Evolutionary conservation across 148 eudicot species (phyloP).

Genomic region (Camellia lanceoleosa): DNA sequence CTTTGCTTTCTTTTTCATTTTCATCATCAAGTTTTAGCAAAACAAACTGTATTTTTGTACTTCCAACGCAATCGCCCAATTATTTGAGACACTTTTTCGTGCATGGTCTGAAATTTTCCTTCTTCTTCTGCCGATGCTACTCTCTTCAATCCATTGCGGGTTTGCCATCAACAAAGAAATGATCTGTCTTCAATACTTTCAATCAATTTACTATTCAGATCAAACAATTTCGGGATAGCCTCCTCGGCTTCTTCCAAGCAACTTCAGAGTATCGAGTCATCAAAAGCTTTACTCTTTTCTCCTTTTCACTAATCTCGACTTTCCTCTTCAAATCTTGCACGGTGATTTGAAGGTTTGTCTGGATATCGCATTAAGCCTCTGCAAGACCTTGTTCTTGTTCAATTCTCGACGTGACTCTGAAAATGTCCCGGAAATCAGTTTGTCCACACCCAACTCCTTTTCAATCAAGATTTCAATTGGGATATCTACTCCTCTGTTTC

Average conservation of each 20-base stretch:
- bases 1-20: slow-evolving; percentile 34
- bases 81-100: slow-evolving; percentile 66
- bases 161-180: slow-evolving; percentile 31
- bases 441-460: slow-evolving; percentile 67
- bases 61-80: slow-evolving; percentile 80
- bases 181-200: slow-evolving; percentile 57
- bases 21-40: slow-evolving; percentile 59
- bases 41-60: slow-evolving; percentile 79
- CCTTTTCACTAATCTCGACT: slow-evolving; percentile 45
- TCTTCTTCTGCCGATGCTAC: slow-evolving; percentile 40
- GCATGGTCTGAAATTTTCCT: slow-evolving; percentile 59
- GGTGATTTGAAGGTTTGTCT: slow-evolving; percentile 78
- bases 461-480: slow-evolving; percentile 43
- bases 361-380: slow-evolving; percentile 87
- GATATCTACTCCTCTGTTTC: slow-evolving; percentile 42
- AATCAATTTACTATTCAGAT: slow-evolving; percentile 60
- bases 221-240: slow-evolving; percentile 60
- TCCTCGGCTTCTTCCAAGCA: slow-evolving; percentile 70
- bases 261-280: slow-evolving; percentile 55
- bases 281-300: slow-evolving; percentile 42
- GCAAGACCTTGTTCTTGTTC: slow-evolving; percentile 60
- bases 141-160: slow-evolving; percentile 50
- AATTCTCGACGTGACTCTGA: slow-evolving; percentile 40
- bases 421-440: slow-evolving; percentile 56
- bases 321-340: slow-evolving; percentile 79